Conservation (phyloP, 1,284 basidiomycete genomes). For the Tilletia walkeri region DNA sequence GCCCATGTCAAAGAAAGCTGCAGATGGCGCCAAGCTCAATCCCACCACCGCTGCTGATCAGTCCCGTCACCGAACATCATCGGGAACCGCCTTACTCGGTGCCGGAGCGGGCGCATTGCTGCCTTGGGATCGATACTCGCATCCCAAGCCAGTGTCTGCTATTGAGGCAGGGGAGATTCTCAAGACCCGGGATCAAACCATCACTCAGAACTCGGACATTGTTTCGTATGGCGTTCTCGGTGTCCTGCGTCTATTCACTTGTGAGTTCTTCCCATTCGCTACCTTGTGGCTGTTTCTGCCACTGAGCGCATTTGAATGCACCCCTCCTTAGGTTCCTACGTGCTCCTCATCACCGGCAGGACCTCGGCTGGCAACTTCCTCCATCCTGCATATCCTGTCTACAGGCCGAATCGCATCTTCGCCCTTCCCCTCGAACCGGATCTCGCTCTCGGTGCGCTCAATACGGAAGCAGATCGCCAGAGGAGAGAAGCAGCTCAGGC, state of each 20-base stretch:
- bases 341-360: constrained; percentile 44
- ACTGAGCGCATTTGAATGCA: not conserved
- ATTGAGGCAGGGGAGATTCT: constrained; percentile 8
- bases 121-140: constrained; percentile 3
- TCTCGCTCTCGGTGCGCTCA: constrained; percentile 29
- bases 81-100: not conserved
- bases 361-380: constrained; percentile 40
- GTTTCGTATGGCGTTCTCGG: constrained; percentile 39
- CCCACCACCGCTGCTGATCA: not conserved
- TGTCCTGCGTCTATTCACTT: constrained; percentile 37
- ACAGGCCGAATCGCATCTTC: constrained; percentile 38
- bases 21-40: not conserved
- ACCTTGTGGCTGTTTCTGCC: not conserved
- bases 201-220: constrained; percentile 14
- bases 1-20: not conserved
- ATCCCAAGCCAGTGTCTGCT: constrained; percentile 1
- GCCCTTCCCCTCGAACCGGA: constrained; percentile 37
- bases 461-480: constrained; percentile 19
- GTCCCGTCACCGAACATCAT: not conserved
- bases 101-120: not conserved
- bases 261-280: constrained; percentile 21
- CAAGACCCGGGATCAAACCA: not conserved
- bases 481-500: constrained; percentile 18
- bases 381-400: constrained; percentile 37
- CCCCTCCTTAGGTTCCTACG: constrained; percentile 29